These are phyloP conservation scores for Funneliformis geosporum DNA, from an alignment of 192 early-diverging fungal species.

Conservation along the genomic window DNA sequence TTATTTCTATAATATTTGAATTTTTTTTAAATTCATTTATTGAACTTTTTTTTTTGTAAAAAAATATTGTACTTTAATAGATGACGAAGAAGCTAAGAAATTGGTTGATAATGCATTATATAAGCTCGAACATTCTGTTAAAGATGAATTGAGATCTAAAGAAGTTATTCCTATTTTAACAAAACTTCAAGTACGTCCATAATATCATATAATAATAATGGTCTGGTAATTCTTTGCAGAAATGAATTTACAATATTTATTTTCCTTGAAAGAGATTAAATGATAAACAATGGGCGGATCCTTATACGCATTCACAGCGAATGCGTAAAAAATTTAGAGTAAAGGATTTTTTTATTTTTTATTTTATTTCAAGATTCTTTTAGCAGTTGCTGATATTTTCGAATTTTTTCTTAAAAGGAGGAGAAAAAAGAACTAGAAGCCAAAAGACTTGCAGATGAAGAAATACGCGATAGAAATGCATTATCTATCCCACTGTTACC, in stretches of 20 bases:
- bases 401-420: constrained; percentile 28
- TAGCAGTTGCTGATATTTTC: background rate
- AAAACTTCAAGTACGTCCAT: constrained; percentile 45
- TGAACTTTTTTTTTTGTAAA: too few species aligned
- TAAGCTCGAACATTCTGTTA: constrained; percentile 59
- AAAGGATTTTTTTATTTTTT: constrained; percentile 12
- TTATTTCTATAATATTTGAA: background rate
- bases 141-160: constrained; percentile 51
- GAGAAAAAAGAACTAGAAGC: constrained; percentile 61
- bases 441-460: constrained; percentile 44
- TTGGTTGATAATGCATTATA: constrained; percentile 54
- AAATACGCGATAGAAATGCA: constrained; percentile 60
- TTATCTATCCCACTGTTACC: constrained; percentile 63
- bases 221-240: background rate
- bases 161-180: constrained; percentile 52
- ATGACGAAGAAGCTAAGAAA: constrained; percentile 50
- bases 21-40: background rate
- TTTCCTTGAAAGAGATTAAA: constrained; percentile 53
- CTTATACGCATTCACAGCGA: constrained; percentile 71
- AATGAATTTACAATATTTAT: constrained; percentile 61
- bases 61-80: constrained; percentile 32
- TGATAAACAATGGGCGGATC: constrained; percentile 77
- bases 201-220: background rate
- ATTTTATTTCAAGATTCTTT: background rate
- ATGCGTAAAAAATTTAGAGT: constrained; percentile 72